phyloP scores from a whole-genome alignment of 805 yeast species.

The Suhomyces kilbournensis region DNA sequence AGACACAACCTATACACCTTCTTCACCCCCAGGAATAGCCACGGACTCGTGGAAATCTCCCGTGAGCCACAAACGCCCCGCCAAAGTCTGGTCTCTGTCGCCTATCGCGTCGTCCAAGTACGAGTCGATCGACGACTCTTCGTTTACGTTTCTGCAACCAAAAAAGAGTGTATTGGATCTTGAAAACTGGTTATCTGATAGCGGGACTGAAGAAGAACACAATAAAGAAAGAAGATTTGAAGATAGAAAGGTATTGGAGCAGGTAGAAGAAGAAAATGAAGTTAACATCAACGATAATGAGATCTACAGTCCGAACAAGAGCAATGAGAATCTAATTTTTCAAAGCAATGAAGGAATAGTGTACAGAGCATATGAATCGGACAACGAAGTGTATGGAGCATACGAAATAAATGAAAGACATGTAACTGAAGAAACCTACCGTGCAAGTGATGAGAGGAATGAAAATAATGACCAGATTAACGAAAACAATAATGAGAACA shows the following conservation, averaged over 20 bases:
- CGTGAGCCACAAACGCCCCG: not conserved
- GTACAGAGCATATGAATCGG: not conserved
- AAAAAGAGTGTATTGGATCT: conserved; percentile 12
- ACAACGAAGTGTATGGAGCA: not conserved
- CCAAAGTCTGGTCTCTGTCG: not conserved
- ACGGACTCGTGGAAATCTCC: not conserved
- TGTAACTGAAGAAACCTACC: not conserved
- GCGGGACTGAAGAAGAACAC: conserved; percentile 5
- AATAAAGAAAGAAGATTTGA: not conserved
- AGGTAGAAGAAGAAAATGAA: not conserved
- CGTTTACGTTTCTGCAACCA: conserved; percentile 13
- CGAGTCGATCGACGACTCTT: conserved; percentile 17
- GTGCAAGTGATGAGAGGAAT: not conserved
- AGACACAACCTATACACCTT: not conserved
- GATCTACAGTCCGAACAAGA: not conserved
- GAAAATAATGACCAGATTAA: not conserved
- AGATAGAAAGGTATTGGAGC: not conserved
- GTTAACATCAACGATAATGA: not conserved
- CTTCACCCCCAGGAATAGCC: not conserved
- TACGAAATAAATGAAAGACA: not conserved
- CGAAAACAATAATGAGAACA: not conserved
- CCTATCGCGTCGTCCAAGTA: not conserved
- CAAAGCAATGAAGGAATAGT: not conserved
- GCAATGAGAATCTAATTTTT: not conserved
- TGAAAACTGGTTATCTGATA: conserved; percentile 23